These are phyloP conservation scores for Yarrowia sp. DNA, from an alignment of 805 yeast species.

Conservation along the genomic window DNA sequence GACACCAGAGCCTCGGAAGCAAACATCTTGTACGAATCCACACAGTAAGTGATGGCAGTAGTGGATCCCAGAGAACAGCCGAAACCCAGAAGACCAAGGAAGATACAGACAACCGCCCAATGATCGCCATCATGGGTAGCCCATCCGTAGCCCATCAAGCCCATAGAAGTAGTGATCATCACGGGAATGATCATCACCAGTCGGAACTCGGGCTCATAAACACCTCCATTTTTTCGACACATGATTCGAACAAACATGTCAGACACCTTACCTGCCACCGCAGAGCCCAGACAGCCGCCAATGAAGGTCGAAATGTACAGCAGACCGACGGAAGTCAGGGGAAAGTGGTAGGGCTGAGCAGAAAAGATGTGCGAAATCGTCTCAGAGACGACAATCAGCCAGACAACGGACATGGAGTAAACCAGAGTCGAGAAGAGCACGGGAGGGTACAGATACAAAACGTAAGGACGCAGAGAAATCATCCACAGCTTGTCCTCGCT, in stretches of 20 bases:
- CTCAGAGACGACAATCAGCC: constrained; percentile 69
- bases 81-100: constrained; percentile 63
- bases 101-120: constrained; percentile 66
- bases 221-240: constrained; percentile 58
- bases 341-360: constrained; percentile 55
- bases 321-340: constrained; percentile 58
- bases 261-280: constrained; percentile 59
- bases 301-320: constrained; percentile 63
- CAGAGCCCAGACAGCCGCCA: constrained; percentile 65
- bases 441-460: constrained; percentile 58
- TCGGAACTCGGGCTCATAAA: constrained; percentile 70
- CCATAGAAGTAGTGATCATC: constrained; percentile 54
- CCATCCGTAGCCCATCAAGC: constrained; percentile 72
- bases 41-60: constrained; percentile 65
- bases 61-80: constrained; percentile 69
- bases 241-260: constrained; percentile 58
- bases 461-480: constrained; percentile 63
- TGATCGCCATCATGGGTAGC: constrained; percentile 55
- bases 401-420: constrained; percentile 65
- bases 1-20: constrained; percentile 67
- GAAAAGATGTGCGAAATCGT: constrained; percentile 60
- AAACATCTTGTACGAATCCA: constrained; percentile 63
- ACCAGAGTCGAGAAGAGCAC: constrained; percentile 60
- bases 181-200: constrained; percentile 62
- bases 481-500: constrained; percentile 61